A percentile compares a stretch with the other conserved stretches of the same genome.
Evolutionary conservation across 495 filamentous ascomycete species (phyloP).

Genomic region (Xylaria grammica): DNA sequence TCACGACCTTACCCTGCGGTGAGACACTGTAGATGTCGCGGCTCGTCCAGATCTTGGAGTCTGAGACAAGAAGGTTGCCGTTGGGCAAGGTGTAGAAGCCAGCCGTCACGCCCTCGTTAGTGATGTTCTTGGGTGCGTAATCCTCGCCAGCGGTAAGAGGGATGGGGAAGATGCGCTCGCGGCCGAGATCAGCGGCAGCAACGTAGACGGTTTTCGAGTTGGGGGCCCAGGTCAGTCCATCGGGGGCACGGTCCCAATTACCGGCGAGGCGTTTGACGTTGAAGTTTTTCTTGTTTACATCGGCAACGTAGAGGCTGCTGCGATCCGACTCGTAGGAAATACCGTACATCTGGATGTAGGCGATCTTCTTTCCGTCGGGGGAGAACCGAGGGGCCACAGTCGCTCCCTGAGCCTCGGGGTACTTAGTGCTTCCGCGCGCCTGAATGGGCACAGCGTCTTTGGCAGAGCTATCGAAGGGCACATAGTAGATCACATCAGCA

Average conservation of each 20-base stretch:
- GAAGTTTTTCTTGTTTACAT: constrained; percentile 31
- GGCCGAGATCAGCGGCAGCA: constrained; percentile 61
- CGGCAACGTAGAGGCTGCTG: constrained; percentile 63
- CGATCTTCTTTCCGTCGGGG: constrained; percentile 67
- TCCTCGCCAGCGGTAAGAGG: constrained; percentile 47
- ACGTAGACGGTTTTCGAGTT: constrained; percentile 62
- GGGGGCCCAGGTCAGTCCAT: constrained; percentile 58
- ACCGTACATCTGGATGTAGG: constrained; percentile 68
- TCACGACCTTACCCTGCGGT: constrained; percentile 27
- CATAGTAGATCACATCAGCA: constrained; percentile 64
- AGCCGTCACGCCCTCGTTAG: constrained; percentile 58
- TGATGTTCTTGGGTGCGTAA: constrained; percentile 57
- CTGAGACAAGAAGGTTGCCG: constrained; percentile 59
- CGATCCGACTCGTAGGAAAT: constrained; percentile 79
- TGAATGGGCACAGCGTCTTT: constrained; percentile 37
- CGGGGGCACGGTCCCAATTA: constrained; percentile 64
- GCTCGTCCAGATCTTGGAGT: constrained; percentile 61
- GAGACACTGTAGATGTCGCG: constrained; percentile 53
- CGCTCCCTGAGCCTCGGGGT: constrained; percentile 63
- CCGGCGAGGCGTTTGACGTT: constrained; percentile 44
- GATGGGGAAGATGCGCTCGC: constrained; percentile 62
- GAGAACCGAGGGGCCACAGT: constrained; percentile 69
- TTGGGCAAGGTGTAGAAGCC: constrained; percentile 54
- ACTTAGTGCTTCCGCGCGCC: constrained; percentile 37
- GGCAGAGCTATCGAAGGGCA: constrained; percentile 48